phyloP scores from a whole-genome alignment of 129 eudicot genomes.

The Chrysanthemum lavandulifolium region DNA sequence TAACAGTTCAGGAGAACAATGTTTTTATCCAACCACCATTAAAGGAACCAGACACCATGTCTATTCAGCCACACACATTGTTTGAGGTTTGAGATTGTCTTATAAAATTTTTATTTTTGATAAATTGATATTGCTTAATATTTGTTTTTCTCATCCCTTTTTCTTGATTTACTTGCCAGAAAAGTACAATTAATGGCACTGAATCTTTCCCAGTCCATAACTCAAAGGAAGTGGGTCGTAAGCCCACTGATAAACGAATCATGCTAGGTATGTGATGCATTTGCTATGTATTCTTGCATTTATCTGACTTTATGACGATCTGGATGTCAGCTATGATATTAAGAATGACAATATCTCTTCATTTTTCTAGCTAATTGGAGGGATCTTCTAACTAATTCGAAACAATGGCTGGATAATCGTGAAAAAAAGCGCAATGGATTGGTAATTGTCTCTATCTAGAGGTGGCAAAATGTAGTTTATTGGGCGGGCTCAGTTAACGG shows the following conservation, averaged over 20 bases:
- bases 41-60: constrained; percentile 24
- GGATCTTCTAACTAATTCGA: constrained; percentile 57
- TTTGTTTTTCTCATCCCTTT: neutral
- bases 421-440: constrained; percentile 51
- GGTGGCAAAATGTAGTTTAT: neutral
- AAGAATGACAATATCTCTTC: constrained; percentile 3
- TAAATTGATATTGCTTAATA: neutral
- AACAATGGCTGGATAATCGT: constrained; percentile 69
- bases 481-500: too few species aligned
- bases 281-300: constrained; percentile 4
- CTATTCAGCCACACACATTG: constrained; percentile 25
- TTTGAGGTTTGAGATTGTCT: constrained; percentile 21
- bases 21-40: constrained; percentile 21
- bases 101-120: neutral
- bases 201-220: constrained; percentile 29
- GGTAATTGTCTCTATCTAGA: constrained; percentile 35
- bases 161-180: neutral
- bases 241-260: constrained; percentile 24
- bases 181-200: neutral
- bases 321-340: constrained; percentile 3
- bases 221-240: constrained; percentile 20
- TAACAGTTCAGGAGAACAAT: constrained; percentile 13
- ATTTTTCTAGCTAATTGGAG: constrained; percentile 48
- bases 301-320: too few species aligned
- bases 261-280: constrained; percentile 19